These are phyloP conservation scores for Trichothecium roseum DNA, from an alignment of 2,329 filamentous ascomycete species.

Conservation along the genomic window DNA sequence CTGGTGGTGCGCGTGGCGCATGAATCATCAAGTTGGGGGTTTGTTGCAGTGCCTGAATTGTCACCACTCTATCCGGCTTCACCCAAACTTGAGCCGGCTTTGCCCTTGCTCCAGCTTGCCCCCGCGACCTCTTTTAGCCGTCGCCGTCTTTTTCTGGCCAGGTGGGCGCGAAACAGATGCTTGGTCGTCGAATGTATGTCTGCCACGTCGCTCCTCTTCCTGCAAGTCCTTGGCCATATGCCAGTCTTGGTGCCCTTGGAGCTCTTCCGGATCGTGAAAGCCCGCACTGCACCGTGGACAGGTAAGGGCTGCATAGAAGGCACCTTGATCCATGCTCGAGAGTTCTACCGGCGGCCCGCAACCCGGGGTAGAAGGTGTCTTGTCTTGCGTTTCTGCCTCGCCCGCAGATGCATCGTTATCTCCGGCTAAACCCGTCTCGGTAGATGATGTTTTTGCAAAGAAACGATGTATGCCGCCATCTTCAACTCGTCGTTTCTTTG, in stretches of 20 bases:
- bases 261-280: conserved; percentile 46
- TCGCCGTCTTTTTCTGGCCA: conserved; percentile 18
- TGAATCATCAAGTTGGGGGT: too few species aligned
- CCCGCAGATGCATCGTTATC: conserved; percentile 10
- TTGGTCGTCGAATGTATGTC: conserved; percentile 29
- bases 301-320: conserved; percentile 6
- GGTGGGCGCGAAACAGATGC: conserved; percentile 19
- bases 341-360: too few species aligned
- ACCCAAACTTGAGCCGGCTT: conserved; percentile 50
- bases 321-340: too few species aligned
- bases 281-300: conserved; percentile 57
- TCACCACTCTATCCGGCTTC: too few species aligned
- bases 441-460: conserved; percentile 33
- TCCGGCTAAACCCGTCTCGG: conserved; percentile 14
- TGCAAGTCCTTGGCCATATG: conserved; percentile 86
- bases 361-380: too few species aligned
- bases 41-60: too few species aligned
- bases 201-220: conserved; percentile 43
- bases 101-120: conserved; percentile 45
- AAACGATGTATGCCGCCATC: conserved; percentile 45
- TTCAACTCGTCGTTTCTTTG: conserved; percentile 26
- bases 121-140: conserved; percentile 28
- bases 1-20: too few species aligned
- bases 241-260: conserved; percentile 81
- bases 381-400: neutral